Evolutionary conservation across 2,329 filamentous ascomycete species (phyloP).

Genomic region (Penicillium sp.): DNA sequence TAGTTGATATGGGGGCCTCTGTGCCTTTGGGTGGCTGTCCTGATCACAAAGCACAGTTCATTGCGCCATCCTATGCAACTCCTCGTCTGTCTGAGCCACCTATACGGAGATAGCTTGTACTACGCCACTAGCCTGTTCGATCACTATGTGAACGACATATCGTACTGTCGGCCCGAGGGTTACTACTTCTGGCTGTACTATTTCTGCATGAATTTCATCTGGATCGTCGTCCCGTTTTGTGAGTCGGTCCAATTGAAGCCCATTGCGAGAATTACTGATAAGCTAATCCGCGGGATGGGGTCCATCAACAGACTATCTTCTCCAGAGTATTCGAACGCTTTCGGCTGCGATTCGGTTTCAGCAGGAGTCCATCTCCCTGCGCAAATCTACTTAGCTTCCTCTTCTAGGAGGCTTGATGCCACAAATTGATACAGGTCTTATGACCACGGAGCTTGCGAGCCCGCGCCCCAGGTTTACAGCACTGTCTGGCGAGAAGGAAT

Average conservation of each 20-base stretch:
- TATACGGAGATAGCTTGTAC: constrained; percentile 60
- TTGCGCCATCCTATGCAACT: constrained; percentile 55
- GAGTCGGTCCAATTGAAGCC: constrained; percentile 25
- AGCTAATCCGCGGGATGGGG: constrained; percentile 4
- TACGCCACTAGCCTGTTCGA: constrained; percentile 60
- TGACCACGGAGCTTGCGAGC: too few relatives aligned
- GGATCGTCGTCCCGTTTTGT: constrained; percentile 58
- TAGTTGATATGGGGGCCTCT: constrained; percentile 57
- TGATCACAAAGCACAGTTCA: constrained; percentile 50
- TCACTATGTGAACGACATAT: constrained; percentile 48
- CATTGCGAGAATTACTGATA: neutral
- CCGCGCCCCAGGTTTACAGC: too few relatives aligned
- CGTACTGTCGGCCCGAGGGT: constrained; percentile 56
- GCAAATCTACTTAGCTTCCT: constrained; percentile 23
- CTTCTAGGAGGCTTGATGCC: too few relatives aligned
- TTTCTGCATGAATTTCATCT: constrained; percentile 60
- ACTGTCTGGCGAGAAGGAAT: too few relatives aligned
- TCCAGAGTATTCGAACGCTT: constrained; percentile 26
- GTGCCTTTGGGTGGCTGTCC: constrained; percentile 51
- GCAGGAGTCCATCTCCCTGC: constrained; percentile 13
- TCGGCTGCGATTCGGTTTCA: constrained; percentile 25
- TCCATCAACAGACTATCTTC: constrained; percentile 25
- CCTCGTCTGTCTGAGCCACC: constrained; percentile 57
- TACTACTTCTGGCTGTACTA: constrained; percentile 64
- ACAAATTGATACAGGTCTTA: too few relatives aligned